Conservation (phyloP, 2,329 filamentous ascomycete species). For the Coniochaeta pulveracea region DNA sequence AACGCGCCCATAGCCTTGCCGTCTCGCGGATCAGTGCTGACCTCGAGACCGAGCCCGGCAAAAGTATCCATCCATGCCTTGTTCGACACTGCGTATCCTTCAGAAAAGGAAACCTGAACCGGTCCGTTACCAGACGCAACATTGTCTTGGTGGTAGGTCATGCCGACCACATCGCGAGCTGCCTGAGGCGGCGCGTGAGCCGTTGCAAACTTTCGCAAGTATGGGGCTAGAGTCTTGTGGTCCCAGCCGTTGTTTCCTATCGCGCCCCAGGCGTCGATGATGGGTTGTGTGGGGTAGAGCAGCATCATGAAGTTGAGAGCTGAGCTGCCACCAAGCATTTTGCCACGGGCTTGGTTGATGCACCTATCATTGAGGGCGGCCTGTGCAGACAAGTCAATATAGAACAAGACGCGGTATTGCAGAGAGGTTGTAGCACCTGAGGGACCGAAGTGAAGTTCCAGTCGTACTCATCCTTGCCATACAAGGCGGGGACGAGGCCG, state of each 20-base stretch:
- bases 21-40: constrained; percentile 19
- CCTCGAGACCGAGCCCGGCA: constrained; percentile 18
- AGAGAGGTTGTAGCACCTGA: constrained; percentile 15
- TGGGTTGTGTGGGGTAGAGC: constrained; percentile 14
- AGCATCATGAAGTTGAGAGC: constrained; percentile 17
- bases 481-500: constrained; percentile 19
- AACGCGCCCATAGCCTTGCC: constrained; percentile 8
- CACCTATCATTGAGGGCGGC: constrained; percentile 16
- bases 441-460: constrained; percentile 26
- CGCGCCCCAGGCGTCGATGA: constrained; percentile 17
- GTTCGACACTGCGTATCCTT: constrained; percentile 19
- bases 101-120: constrained; percentile 23
- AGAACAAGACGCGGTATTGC: not conserved
- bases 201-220: constrained; percentile 22
- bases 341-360: constrained; percentile 20
- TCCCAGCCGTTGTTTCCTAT: constrained; percentile 17
- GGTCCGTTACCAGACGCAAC: constrained; percentile 18
- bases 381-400: constrained; percentile 8
- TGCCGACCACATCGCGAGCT: constrained; percentile 16
- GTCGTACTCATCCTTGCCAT: constrained; percentile 25
- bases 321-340: constrained; percentile 20
- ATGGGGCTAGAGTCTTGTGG: constrained; percentile 16
- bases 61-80: constrained; percentile 26
- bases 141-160: constrained; percentile 20
- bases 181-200: constrained; percentile 16